Conservation (phyloP, 495 filamentous ascomycete genomes). For the Penicillium dipodomyicola region DNA sequence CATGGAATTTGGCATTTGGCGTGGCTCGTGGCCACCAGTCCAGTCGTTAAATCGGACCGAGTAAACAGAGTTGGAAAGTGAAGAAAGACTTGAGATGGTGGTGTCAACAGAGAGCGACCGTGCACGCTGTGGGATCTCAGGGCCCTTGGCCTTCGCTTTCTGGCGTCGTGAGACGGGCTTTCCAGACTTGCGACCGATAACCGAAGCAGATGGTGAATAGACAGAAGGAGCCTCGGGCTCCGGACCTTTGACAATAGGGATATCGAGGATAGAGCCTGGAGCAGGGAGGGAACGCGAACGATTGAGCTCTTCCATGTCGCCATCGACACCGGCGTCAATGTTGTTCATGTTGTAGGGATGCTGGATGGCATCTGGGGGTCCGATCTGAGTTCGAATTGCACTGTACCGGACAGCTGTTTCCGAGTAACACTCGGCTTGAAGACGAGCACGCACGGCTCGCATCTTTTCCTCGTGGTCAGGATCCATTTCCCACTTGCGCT, state of each 20-base stretch:
- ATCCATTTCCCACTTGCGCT: constrained; percentile 30
- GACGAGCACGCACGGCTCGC: constrained; percentile 31
- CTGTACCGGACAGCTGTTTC: constrained; percentile 10
- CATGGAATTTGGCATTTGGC: constrained; percentile 23
- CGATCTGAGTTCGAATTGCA: constrained; percentile 16
- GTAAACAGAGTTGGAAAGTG: constrained; percentile 19
- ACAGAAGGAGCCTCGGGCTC: not conserved
- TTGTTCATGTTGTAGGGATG: constrained; percentile 7
- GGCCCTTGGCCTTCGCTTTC: not conserved
- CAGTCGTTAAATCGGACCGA: constrained; percentile 15
- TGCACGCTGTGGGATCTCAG: constrained; percentile 1
- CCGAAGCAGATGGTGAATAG: not conserved
- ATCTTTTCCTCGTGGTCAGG: constrained; percentile 26
- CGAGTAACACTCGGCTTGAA: constrained; percentile 21
- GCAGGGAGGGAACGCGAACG: constrained; percentile 6
- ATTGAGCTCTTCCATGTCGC: not conserved
- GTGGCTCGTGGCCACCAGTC: constrained; percentile 12
- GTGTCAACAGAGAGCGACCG: constrained; percentile 23
- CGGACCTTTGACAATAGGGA: not conserved
- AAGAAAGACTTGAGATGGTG: constrained; percentile 16
- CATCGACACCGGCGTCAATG: not conserved
- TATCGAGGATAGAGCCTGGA: constrained; percentile 2
- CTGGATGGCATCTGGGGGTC: constrained; percentile 9
- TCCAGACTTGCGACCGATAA: not conserved
- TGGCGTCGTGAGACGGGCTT: not conserved